Evolutionary conservation across 805 yeast species (phyloP).

Genomic region (Cyberlindnera americana): DNA sequence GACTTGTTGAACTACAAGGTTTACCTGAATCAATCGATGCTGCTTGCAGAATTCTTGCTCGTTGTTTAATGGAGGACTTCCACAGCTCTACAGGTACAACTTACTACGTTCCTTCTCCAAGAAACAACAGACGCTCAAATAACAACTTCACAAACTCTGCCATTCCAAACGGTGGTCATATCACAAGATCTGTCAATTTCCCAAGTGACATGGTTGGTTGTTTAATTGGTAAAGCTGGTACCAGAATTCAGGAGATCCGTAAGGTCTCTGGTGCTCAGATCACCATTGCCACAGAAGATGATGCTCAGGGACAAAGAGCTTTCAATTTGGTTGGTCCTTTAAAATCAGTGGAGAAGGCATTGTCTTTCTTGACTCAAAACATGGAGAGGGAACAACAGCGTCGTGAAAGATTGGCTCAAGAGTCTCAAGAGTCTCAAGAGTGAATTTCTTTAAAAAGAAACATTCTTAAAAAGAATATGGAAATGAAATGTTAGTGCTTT

Average conservation of each 20-base stretch:
- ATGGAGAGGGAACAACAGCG: slow-evolving; percentile 57
- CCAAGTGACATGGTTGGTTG: slow-evolving; percentile 88
- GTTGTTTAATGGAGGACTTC: slow-evolving; percentile 72
- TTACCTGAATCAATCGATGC: slow-evolving; percentile 57
- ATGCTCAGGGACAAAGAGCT: slow-evolving; percentile 57
- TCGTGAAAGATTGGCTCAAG: slow-evolving; percentile 31
- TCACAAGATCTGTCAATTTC: slow-evolving; percentile 48
- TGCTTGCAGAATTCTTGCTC: slow-evolving; percentile 55
- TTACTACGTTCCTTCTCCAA: slow-evolving; percentile 39
- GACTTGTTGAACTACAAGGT: slow-evolving; percentile 87
- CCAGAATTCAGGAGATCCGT: slow-evolving; percentile 82
- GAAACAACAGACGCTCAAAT: slow-evolving; percentile 9
- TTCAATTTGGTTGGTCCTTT: slow-evolving; percentile 65
- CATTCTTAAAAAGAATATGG: too few species aligned
- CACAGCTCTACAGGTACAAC: slow-evolving; percentile 61
- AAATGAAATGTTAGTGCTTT: too few species aligned
- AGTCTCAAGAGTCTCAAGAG: slow-evolving; percentile 13
- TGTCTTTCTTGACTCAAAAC: slow-evolving; percentile 51
- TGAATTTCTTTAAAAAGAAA: too few species aligned
- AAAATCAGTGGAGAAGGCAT: slow-evolving; percentile 53
- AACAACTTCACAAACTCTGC: neutral
- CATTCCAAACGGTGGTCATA: slow-evolving; percentile 2
- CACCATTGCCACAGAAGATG: slow-evolving; percentile 67
- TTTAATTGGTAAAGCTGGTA: slow-evolving; percentile 80
- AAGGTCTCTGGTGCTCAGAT: slow-evolving; percentile 75